Conservation (phyloP, 192 early-diverging fungal species). For the Coemansia sp. region DNA sequence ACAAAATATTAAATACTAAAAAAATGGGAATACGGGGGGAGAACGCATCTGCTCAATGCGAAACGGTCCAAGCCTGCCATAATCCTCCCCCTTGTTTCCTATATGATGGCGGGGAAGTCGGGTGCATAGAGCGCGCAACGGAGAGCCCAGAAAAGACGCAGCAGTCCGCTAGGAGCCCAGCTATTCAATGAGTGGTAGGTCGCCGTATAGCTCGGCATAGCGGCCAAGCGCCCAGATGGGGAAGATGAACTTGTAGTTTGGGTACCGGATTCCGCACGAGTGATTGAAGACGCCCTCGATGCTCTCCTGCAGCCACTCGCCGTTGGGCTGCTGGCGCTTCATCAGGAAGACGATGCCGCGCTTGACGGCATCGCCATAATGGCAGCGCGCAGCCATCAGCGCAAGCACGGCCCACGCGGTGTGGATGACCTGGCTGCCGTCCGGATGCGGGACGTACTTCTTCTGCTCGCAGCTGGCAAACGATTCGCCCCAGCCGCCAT, state of each 20-base stretch:
- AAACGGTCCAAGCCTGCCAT: too few species aligned
- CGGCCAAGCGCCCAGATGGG: conserved; percentile 89
- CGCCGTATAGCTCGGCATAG: conserved; percentile 73
- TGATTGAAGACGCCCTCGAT: conserved; percentile 99
- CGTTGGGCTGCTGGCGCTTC: conserved; percentile 82
- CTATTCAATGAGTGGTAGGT: conserved; percentile 51
- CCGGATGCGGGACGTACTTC: conserved; percentile 44
- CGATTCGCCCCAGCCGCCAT: conserved; percentile 98
- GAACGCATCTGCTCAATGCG: too few species aligned
- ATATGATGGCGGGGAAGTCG: too few species aligned
- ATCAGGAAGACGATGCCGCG: conserved; percentile 72
- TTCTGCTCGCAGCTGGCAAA: conserved; percentile 68
- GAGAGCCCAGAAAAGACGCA: too few species aligned
- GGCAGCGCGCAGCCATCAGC: conserved; percentile 89
- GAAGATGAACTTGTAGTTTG: conserved; percentile 93
- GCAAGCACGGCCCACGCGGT: conserved; percentile 87
- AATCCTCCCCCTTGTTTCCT: too few species aligned
- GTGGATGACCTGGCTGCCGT: conserved; percentile 86
- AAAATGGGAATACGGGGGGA: too few species aligned
- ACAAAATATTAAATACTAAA: too few species aligned
- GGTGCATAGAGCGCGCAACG: too few species aligned
- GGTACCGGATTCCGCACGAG: conserved; percentile 81
- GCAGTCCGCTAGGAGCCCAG: neutral
- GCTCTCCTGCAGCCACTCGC: conserved; percentile 94
- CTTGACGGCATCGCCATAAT: conserved; percentile 64